Evolutionary conservation across 1,139 yeast genomes (phyloP).

Genomic region (Zygoascus hellenicus): DNA sequence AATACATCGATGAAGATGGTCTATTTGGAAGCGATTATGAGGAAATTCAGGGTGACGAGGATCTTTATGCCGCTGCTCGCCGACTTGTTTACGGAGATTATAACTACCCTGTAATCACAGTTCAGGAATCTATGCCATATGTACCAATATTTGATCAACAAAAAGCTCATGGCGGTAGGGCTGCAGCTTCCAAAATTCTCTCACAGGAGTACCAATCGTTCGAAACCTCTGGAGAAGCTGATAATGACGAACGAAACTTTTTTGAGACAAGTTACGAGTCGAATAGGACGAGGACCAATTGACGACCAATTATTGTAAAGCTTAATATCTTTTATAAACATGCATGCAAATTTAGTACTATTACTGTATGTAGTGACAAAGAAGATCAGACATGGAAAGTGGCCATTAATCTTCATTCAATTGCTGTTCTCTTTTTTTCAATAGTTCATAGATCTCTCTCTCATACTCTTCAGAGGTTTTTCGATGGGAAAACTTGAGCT

Average conservation of each 20-base stretch:
- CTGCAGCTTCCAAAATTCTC: conserved; percentile 15
- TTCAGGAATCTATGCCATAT: conserved; percentile 34
- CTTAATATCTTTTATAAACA: conserved; percentile 1
- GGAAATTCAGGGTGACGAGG: conserved; percentile 40
- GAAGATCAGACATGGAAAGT: not conserved
- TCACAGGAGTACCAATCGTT: conserved; percentile 18
- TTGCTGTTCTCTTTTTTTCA: conserved; percentile 33
- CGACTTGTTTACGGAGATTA: conserved; percentile 49
- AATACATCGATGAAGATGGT: not conserved
- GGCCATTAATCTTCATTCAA: conserved; percentile 13
- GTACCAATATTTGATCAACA: conserved; percentile 21
- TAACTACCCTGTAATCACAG: conserved; percentile 54
- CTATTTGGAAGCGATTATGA: conserved; percentile 14
- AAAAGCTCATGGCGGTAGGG: conserved; percentile 17
- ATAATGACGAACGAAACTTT: conserved; percentile 12
- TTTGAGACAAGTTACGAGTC: conserved; percentile 6
- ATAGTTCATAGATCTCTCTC: conserved; percentile 35
- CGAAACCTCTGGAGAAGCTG: conserved; percentile 13
- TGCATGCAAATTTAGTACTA: conserved; percentile 1
- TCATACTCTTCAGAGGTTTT: conserved; percentile 34
- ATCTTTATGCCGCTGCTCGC: conserved; percentile 39
- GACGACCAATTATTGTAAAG: not conserved
- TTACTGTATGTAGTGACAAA: not conserved
- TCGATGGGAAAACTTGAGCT: conserved; percentile 23
- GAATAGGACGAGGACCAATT: not conserved